Conservation (phyloP, 805 yeast species). For the Zygoascus flipseniorum region DNA sequence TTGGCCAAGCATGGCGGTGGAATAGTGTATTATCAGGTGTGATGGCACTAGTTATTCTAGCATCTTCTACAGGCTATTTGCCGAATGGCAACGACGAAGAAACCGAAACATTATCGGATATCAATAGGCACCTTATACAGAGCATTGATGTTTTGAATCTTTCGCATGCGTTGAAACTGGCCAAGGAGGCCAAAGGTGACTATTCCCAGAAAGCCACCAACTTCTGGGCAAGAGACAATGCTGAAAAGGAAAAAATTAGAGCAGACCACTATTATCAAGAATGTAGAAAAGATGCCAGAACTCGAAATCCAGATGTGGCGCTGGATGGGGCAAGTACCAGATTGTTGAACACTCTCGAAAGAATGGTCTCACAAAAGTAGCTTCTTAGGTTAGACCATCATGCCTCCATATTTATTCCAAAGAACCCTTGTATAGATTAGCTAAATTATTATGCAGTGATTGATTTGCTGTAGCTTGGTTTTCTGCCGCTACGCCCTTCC, state of each 20-base stretch:
- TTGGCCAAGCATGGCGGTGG: conserved; percentile 5
- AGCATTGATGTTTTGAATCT: not conserved
- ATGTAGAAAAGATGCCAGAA: not conserved
- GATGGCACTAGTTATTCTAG: not conserved
- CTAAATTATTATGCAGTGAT: not conserved
- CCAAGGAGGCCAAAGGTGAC: not conserved
- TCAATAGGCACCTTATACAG: not conserved
- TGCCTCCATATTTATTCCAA: not conserved
- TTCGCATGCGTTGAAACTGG: not conserved
- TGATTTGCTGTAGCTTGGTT: not conserved
- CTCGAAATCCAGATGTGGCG: not conserved
- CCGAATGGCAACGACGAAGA: not conserved
- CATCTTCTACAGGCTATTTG: not conserved
- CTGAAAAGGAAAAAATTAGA: not conserved
- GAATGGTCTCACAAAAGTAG: not conserved
- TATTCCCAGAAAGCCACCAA: not conserved
- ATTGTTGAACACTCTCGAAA: not conserved
- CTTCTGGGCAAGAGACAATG: not conserved
- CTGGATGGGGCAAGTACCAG: not conserved
- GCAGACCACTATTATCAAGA: not conserved
- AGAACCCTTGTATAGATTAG: not conserved
- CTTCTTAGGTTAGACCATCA: not conserved
- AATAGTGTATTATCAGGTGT: conserved; percentile 3
- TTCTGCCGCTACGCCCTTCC: not conserved
- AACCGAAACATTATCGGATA: not conserved